Conservation (phyloP, 2,329 filamentous ascomycete genomes). For the Claviceps digitariae region DNA sequence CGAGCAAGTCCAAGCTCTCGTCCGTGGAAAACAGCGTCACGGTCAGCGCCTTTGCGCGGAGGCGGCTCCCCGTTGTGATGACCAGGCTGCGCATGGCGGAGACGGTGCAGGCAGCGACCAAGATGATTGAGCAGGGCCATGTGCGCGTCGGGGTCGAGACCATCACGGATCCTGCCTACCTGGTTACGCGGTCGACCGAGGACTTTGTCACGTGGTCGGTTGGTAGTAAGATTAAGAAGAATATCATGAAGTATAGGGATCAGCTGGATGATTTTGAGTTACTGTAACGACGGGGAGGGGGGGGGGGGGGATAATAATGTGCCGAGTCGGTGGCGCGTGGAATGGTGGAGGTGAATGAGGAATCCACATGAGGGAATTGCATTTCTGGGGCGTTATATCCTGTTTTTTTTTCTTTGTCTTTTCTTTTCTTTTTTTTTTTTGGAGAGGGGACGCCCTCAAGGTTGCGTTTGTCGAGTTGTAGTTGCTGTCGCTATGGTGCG, state of each 20-base stretch:
- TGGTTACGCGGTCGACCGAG: conserved; percentile 82
- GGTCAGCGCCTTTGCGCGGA: conserved; percentile 74
- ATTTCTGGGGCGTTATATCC: background rate
- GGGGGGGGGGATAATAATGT: background rate
- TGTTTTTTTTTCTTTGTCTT: background rate
- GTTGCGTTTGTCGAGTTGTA: too few species aligned
- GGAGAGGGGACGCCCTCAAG: too few species aligned
- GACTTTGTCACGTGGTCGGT: conserved; percentile 96
- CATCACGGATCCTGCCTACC: conserved; percentile 76
- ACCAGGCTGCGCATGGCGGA: conserved; percentile 83
- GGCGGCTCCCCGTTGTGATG: conserved; percentile 82
- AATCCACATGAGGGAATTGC: background rate
- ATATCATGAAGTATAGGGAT: conserved; percentile 88
- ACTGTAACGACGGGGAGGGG: conserved; percentile 35
- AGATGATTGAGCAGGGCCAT: conserved; percentile 88
- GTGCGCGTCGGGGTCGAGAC: conserved; percentile 84
- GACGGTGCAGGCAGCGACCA: conserved; percentile 69
- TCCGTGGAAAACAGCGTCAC: conserved; percentile 81
- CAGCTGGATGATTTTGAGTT: conserved; percentile 94
- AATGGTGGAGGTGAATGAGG: background rate
- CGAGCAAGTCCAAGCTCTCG: conserved; percentile 61
- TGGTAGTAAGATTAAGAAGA: conserved; percentile 92
- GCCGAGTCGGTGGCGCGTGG: background rate
- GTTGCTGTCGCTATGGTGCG: too few species aligned
- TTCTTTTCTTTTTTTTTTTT: background rate